Percentiles rank a stretch among this genome's conserved stretches.
Evolutionary conservation across 306 rosid genomes (phyloP).

Genomic region (Sindora glabra): DNA sequence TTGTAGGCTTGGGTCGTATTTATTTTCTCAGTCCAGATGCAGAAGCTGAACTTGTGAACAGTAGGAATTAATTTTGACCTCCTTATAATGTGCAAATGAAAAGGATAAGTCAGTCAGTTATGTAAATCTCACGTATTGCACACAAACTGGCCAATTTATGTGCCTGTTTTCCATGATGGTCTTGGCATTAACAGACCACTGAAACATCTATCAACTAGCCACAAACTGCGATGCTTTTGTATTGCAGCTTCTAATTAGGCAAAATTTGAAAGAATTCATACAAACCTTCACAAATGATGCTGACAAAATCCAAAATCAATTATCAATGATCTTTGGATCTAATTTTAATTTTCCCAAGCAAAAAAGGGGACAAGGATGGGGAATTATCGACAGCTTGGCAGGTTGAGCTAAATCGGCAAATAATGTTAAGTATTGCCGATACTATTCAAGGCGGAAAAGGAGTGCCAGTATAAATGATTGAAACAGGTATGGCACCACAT

Average conservation of each 20-base stretch:
- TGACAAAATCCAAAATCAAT: no score
- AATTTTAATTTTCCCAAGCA: no score
- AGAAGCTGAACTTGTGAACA: neutral
- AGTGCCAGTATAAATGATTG: neutral
- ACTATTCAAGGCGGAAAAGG: no score
- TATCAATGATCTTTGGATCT: no score
- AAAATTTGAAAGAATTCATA: neutral
- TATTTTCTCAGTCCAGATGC: neutral
- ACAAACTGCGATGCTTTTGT: neutral
- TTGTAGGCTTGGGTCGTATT: neutral
- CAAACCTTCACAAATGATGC: neutral
- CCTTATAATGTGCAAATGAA: neutral
- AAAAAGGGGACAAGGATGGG: neutral
- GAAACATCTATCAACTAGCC: neutral
- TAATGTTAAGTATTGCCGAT: no score
- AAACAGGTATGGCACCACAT: neutral
- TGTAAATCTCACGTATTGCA: neutral
- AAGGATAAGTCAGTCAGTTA: neutral
- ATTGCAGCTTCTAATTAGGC: neutral
- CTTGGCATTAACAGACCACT: neutral
- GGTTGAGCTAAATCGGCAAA: no score
- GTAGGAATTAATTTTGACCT: neutral
- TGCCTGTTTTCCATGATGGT: neutral
- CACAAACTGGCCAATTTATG: neutral
- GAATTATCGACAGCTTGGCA: no score